Evolutionary conservation across 441 rosid genomes (phyloP), one percentile per base, ranked within the genome.

Genomic region (Syzygium syzygioides): DNA sequence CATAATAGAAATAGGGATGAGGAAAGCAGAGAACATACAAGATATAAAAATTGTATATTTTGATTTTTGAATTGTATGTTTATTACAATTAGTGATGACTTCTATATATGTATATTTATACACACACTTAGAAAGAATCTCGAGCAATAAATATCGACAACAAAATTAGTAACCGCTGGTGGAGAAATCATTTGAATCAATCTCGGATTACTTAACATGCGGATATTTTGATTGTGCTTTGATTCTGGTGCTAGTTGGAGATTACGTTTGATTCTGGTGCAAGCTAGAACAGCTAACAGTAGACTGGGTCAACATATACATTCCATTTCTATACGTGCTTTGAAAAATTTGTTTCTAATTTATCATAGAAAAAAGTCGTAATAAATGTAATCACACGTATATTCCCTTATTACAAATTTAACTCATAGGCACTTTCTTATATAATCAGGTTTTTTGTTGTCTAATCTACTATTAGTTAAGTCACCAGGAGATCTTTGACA

Each of bases 81-180:
- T 62, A n/a, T n/a, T 62, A 32, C 71, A n/a, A 62, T 62, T 0
- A 60, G 4, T 60, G 66, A 62, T 62, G 71, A 1, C 20, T 62
- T 14, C 19, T 62, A 62, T n/a, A 62, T 14, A 62, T 9, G 30
- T 62, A n/a, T 34, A n/a, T 32, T 6, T 45, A 45, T 45, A 45
- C 48, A 45, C 45, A 41, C 48, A 54, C 7, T 25, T n/a, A 11
- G 68, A 62, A 62, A 62, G 34, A 62, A 62, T 62, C 34, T 28
- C 7, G 28, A 28, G 4, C 6, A 62, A 62, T 62, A 62, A 60
- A 62, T 28, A n/a, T 62, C 14, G 9, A n/a, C 34, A 13, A 2
- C 4, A n/a, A 0, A 17, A 62, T 30, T 0, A 4, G 4, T 28
- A 62, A 28, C 32, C 4, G 3, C 18, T 6, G 1, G 19, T n/a